Evolutionary conservation across 2,329 filamentous ascomycete genomes (phyloP).

Genomic region (Thelonectria olida): DNA sequence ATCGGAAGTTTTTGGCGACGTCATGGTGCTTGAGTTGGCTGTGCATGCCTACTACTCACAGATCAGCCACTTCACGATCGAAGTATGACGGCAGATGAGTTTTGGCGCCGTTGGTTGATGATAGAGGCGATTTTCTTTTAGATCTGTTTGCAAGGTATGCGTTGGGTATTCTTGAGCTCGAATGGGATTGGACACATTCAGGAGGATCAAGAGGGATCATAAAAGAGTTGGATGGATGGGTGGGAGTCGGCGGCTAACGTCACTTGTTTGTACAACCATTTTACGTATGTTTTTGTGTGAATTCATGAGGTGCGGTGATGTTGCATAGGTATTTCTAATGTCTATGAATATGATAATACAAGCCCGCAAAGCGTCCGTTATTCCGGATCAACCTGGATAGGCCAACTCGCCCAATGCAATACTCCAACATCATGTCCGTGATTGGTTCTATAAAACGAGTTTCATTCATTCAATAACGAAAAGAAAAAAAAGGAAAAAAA

Average conservation of each 20-base stretch:
- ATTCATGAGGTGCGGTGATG: constrained; percentile 7
- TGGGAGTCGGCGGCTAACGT: constrained; percentile 31
- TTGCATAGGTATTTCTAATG: constrained; percentile 10
- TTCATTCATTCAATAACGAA: constrained; percentile 1
- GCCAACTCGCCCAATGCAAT: neutral
- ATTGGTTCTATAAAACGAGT: neutral
- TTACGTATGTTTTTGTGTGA: constrained; percentile 20
- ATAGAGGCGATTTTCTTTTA: neutral
- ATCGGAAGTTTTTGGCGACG: constrained; percentile 73
- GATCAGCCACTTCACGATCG: constrained; percentile 77
- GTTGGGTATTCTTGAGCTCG: constrained; percentile 16
- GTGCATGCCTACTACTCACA: constrained; percentile 78
- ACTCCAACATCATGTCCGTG: neutral
- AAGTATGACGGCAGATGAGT: constrained; percentile 56
- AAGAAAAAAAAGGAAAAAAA: neutral
- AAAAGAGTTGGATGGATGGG: constrained; percentile 32
- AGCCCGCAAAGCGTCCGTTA: constrained; percentile 6
- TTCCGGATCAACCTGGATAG: constrained; percentile 2
- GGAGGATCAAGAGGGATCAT: constrained; percentile 15
- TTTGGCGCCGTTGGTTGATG: constrained; percentile 4
- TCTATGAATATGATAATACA: constrained; percentile 13
- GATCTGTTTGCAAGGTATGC: constrained; percentile 4
- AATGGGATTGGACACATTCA: constrained; percentile 19
- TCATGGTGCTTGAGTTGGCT: constrained; percentile 73
- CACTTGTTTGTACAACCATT: constrained; percentile 30